Conservation (phyloP, 1,139 yeast genomes). For the Pichia sp. region DNA sequence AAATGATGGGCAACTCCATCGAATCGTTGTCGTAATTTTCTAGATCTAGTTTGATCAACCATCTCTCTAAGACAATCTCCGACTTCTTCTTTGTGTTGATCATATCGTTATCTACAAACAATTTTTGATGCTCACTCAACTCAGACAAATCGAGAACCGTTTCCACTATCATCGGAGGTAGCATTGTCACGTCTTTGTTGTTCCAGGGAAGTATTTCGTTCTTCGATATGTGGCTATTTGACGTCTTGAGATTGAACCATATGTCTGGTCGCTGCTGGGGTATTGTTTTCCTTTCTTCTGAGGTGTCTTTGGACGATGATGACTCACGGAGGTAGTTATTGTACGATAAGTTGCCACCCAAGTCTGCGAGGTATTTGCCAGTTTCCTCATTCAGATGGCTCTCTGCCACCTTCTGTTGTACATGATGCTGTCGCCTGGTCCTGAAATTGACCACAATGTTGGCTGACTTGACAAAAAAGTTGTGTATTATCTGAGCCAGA, state of each 20-base stretch:
- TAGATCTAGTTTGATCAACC: slow-evolving; percentile 77
- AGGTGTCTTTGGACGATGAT: neutral
- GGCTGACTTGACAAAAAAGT: slow-evolving; percentile 70
- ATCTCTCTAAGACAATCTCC: slow-evolving; percentile 86
- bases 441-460: slow-evolving; percentile 41
- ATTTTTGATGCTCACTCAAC: slow-evolving; percentile 46
- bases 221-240: slow-evolving; percentile 40
- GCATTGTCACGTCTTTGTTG: slow-evolving; percentile 34
- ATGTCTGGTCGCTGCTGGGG: slow-evolving; percentile 33
- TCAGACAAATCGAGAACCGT: slow-evolving; percentile 70
- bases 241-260: slow-evolving; percentile 69
- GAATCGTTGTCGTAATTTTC: slow-evolving; percentile 29
- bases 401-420: neutral
- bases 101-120: slow-evolving; percentile 48
- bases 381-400: neutral
- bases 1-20: slow-evolving; percentile 59
- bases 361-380: slow-evolving; percentile 1
- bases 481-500: slow-evolving; percentile 41
- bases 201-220: slow-evolving; percentile 66
- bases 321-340: neutral
- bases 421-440: slow-evolving; percentile 10
- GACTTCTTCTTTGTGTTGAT: slow-evolving; percentile 54
- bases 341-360: neutral
- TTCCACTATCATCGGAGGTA: slow-evolving; percentile 83
- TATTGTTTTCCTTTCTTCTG: neutral